Percentiles rank a stretch among this genome's conserved stretches.
These are phyloP conservation scores for Thelephora aurantiotincta DNA, from an alignment of 768 basidiomycete species.

Conservation along the genomic window DNA sequence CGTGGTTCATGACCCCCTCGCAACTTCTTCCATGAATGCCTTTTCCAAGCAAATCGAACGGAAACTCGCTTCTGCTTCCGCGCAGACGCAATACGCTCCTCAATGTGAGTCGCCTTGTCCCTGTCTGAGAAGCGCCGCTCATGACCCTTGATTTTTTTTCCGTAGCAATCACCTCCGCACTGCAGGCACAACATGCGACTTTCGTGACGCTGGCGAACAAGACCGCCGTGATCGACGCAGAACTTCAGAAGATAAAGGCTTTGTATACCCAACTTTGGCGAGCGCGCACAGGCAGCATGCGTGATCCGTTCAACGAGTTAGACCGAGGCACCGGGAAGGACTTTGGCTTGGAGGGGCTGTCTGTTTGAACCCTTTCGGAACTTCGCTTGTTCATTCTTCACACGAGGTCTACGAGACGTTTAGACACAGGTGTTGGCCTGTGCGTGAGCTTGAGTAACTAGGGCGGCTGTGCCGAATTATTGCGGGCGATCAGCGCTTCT, in stretches of 20 bases:
- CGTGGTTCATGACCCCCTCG: constrained; percentile 3
- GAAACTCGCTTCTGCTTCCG: constrained; percentile 54
- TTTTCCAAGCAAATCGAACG: constrained; percentile 62
- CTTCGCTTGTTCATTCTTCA: no score
- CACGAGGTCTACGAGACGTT: no score
- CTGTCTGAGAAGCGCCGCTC: background rate
- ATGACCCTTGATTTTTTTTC: constrained; percentile 2
- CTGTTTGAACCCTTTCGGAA: background rate
- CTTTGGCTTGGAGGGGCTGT: constrained; percentile 35
- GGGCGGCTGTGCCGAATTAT: background rate
- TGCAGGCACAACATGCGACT: constrained; percentile 67
- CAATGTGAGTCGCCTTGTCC: constrained; percentile 38
- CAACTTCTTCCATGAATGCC: constrained; percentile 7
- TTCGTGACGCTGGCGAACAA: constrained; percentile 68
- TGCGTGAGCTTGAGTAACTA: no score
- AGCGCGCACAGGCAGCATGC: constrained; percentile 63
- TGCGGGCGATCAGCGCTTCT: background rate
- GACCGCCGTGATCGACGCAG: constrained; percentile 58
- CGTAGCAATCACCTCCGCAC: constrained; percentile 56
- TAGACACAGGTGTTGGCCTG: no score
- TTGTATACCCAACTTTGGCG: constrained; percentile 72
- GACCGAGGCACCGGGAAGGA: constrained; percentile 25
- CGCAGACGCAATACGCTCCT: constrained; percentile 53
- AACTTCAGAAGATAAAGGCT: constrained; percentile 63
- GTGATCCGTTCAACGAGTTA: constrained; percentile 63